Conservation (phyloP, 73 alveolate species). For the Stentor roeselii region DNA sequence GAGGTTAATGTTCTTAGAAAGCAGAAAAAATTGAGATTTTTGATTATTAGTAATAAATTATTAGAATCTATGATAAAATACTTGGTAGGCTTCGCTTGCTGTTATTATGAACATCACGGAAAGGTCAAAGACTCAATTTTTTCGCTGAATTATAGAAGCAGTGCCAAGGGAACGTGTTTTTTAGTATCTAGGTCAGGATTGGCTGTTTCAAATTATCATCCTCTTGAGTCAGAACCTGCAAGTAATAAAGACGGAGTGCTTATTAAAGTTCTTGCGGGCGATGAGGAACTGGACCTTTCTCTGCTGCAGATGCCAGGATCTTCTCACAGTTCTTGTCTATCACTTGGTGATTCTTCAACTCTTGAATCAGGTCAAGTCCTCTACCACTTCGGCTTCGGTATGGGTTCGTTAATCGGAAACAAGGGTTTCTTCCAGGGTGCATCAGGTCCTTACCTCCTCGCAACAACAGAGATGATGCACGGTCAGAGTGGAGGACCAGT, state of each 20-base stretch:
- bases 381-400: background rate
- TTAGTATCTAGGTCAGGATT: background rate
- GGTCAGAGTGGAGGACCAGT: constrained; percentile 27
- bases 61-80: too few species aligned
- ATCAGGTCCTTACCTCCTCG: background rate
- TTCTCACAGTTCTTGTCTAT: background rate
- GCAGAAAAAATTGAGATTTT: too few species aligned
- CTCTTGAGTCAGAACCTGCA: background rate
- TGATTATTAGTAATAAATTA: too few species aligned
- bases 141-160: background rate
- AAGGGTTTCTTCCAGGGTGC: background rate
- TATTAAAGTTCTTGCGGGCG: background rate
- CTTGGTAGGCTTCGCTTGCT: background rate
- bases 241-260: background rate
- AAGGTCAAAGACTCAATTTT: background rate
- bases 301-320: background rate
- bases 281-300: background rate
- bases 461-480: background rate
- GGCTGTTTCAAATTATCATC: background rate
- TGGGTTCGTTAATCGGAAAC: background rate
- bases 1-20: too few species aligned
- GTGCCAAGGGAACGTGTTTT: background rate
- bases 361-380: background rate
- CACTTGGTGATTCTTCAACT: background rate
- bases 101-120: background rate